Percentiles rank a stretch among this genome's conserved stretches.
These are phyloP conservation scores for Lachnellula suecica DNA, from an alignment of 2,329 filamentous ascomycete species.

Conservation along the genomic window DNA sequence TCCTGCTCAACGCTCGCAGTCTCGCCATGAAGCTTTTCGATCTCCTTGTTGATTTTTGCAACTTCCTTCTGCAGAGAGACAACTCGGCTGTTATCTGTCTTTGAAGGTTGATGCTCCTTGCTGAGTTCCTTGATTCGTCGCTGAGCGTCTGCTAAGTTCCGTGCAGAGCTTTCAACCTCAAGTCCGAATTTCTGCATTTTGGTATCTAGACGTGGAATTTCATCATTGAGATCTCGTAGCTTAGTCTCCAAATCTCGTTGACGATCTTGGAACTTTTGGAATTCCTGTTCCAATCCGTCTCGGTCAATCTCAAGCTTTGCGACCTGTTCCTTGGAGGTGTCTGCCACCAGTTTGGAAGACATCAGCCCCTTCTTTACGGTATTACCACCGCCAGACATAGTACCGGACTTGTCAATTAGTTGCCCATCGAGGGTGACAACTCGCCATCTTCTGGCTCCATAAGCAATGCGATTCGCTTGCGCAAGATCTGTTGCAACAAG, in stretches of 20 bases:
- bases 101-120: slow-evolving; percentile 77
- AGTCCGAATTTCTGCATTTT: slow-evolving; percentile 87
- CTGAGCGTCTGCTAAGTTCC: slow-evolving; percentile 80
- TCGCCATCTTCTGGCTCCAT: slow-evolving; percentile 89
- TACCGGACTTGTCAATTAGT: slow-evolving; percentile 96
- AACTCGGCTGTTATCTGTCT: slow-evolving; percentile 75
- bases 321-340: slow-evolving; percentile 86
- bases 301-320: slow-evolving; percentile 82
- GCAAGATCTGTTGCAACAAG: slow-evolving; percentile 87
- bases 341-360: slow-evolving; percentile 92
- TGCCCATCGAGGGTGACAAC: slow-evolving; percentile 95
- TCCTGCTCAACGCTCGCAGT: slow-evolving; percentile 90
- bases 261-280: slow-evolving; percentile 80
- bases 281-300: slow-evolving; percentile 79
- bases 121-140: slow-evolving; percentile 82
- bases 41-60: slow-evolving; percentile 69
- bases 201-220: slow-evolving; percentile 83
- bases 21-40: slow-evolving; percentile 77
- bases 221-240: slow-evolving; percentile 69
- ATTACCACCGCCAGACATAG: slow-evolving; percentile 95
- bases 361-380: slow-evolving; percentile 89
- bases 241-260: slow-evolving; percentile 76
- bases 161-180: slow-evolving; percentile 82
- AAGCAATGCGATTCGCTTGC: slow-evolving; percentile 97
- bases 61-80: slow-evolving; percentile 76